Evolutionary conservation across 176 grass and related monocot species (phyloP), one percentile per base, ranked within the genome.

Genomic region (Aegilops longissima): DNA sequence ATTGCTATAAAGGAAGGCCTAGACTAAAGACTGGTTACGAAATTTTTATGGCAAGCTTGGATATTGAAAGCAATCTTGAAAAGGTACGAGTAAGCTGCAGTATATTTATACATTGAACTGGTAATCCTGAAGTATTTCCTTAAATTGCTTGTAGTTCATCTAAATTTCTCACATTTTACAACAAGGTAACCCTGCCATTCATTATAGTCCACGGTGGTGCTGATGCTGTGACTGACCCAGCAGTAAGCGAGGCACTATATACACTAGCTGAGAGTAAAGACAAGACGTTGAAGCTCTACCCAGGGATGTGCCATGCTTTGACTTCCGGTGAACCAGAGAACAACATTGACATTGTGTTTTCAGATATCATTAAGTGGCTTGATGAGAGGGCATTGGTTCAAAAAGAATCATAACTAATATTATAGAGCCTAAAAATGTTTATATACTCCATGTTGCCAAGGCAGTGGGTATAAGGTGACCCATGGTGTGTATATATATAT

Each of bases 1-100:
- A 87, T 23, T 92, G 87, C 83, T 97, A 97, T 61, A 94, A 94
- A 49, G 94, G 92, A 87, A 89, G 72, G 84, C 90, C 90, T 25
- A 91, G 85, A 24, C 24, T 97, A 23, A 89, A 87, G 61, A 97
- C 92, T 2, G 95, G 87, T 17, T 20, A 85, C 59, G 80, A 97
- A 82, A 42, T 94, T 83, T 82, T 92, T 23, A 80, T 68, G 54
- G 90, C 70, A 63, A 94, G 92, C 80, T 78, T 92, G 80, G 90
- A 94, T 51, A 91, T 94, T 58, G 92, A 94, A 78, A 88, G 71
- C 21, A 97, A 80, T 16, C 90, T 97, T 65, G 39, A 90, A 51
- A 88, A 97, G 90, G 95, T 97, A 90, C 0, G 9, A 34, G 2
- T 4, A 20, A 51, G 27, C 29, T 35, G 63, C 2, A 5, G 13